Base-by-base conservation (phyloP, 352 stramenopile genomes). In the Plasmopara viticola region DNA sequence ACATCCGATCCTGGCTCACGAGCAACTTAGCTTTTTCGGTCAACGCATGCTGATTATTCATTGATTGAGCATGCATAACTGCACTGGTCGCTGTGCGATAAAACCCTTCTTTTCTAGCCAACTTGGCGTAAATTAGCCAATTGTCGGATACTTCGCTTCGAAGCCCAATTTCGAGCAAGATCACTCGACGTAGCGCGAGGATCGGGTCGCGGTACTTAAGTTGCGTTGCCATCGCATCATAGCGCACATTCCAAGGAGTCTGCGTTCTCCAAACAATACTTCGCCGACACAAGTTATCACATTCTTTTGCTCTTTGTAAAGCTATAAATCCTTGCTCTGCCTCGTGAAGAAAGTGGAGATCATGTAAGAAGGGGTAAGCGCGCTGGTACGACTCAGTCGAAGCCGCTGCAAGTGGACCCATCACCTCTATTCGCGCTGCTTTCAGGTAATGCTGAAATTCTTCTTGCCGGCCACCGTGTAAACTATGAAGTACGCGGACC, bases 161-260 rank as follows among this genome's bases (percentile, higher is more conserved):
- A 18, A 91, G 53, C 2, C 71, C 68, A n/a, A 77, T 74, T 56
- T 88, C 70, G 30, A 84, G 70, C 1, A 95, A 51, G 55, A 95
- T 72, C 6, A 92, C 68, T 18, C 86, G 77, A 7, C 84, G 79
- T 12, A 94, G 64, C 25, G 86, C 86, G 25, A 95, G 60, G 52
- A 95, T 85, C 7, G 82, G 84, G 33, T 93, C 82, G 37, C 84
- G 69, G 44, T 89, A 93, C 47, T 90, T 89, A 2, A 95, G 62
- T 4, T 84, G 83, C n/a, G 79, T 69, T 30, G 83, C 68, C 52
- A 94, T 73, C 2, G 81, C 58, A 44, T 87, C 58, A 51, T 90
- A 88, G 9, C 86, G 71, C 15, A 71, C 52, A 17, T 87, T 70
- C 82, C 80, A 94, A 41, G 78, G 67, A 34, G 68, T 75, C 44